Percentiles rank a stretch among this genome's conserved stretches.
Evolutionary conservation across 805 yeast genomes (phyloP).

Genomic region (Spencermartinsiella europaea): DNA sequence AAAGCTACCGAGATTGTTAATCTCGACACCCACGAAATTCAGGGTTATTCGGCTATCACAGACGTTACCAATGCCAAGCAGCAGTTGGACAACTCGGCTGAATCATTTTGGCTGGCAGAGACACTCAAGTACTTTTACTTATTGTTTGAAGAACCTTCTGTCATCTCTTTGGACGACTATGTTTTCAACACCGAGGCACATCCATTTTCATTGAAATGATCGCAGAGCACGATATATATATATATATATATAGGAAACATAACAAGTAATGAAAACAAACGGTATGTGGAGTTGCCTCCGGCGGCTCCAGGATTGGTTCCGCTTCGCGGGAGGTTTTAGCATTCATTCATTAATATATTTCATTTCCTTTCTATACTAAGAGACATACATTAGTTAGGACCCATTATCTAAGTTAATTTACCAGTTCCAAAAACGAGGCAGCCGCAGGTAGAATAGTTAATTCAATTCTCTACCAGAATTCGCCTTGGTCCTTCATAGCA

Average conservation of each 20-base stretch:
- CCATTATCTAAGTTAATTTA: too few relatives aligned
- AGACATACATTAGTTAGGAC: too few relatives aligned
- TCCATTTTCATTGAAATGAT: slow-evolving; percentile 34
- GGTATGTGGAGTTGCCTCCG: too few relatives aligned
- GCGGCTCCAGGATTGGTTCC: too few relatives aligned
- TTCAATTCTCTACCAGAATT: slow-evolving; percentile 42
- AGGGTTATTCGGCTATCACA: slow-evolving; percentile 36
- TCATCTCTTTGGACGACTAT: slow-evolving; percentile 47
- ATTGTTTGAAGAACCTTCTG: slow-evolving; percentile 48
- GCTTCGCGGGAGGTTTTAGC: too few relatives aligned
- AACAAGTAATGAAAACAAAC: too few relatives aligned
- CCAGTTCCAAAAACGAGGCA: too few relatives aligned
- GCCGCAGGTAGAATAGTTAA: too few relatives aligned
- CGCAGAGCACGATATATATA: too few relatives aligned
- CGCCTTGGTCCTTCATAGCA: slow-evolving; percentile 98
- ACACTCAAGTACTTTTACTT: slow-evolving; percentile 81
- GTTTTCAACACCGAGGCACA: slow-evolving; percentile 62
- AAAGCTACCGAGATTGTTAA: slow-evolving; percentile 22
- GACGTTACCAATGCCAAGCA: slow-evolving; percentile 43
- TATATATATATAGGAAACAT: too few relatives aligned
- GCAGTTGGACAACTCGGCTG: slow-evolving; percentile 50
- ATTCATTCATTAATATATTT: too few relatives aligned
- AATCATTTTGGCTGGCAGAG: slow-evolving; percentile 87
- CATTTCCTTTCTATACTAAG: too few relatives aligned
- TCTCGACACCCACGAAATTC: slow-evolving; percentile 29